A percentile compares a stretch with the other conserved stretches of the same genome.
Evolutionary conservation across 108 stramenopile species (phyloP).

Genomic region (Heterococcus sp.): DNA sequence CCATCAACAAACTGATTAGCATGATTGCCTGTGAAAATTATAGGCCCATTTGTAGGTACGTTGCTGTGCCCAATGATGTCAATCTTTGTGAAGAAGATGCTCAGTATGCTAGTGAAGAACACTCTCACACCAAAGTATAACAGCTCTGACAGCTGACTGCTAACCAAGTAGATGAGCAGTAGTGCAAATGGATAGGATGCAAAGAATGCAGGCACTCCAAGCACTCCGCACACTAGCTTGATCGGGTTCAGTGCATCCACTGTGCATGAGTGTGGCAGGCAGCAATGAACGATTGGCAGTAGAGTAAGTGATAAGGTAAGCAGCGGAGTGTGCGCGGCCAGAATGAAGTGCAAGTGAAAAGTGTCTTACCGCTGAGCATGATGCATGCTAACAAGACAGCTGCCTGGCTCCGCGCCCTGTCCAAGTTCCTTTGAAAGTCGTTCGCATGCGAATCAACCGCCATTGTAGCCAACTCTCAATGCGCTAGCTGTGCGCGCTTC

Average conservation of each 20-base stretch:
- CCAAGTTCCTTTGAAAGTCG: no score
- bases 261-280: no score
- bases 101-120: constrained; percentile 57
- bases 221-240: constrained; percentile 80
- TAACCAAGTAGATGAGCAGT: constrained; percentile 69
- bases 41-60: constrained; percentile 83
- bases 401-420: no score
- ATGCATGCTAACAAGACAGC: no score
- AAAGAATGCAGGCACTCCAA: constrained; percentile 73
- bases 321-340: no score
- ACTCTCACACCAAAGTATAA: constrained; percentile 63
- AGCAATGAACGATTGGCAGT: no score
- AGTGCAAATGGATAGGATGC: constrained; percentile 60
- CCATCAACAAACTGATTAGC: constrained; percentile 96
- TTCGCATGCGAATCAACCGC: no score
- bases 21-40: constrained; percentile 92
- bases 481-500: no score
- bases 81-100: constrained; percentile 63
- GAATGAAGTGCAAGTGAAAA: no score
- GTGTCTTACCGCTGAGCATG: no score
- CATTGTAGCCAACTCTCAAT: no score
- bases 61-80: constrained; percentile 83
- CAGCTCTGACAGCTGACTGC: constrained; percentile 73
- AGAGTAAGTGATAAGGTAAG: no score
- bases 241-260: constrained; percentile 62